phyloP scores from a whole-genome alignment of 1,284 basidiomycete species.

The Omphalotus olearius region DNA sequence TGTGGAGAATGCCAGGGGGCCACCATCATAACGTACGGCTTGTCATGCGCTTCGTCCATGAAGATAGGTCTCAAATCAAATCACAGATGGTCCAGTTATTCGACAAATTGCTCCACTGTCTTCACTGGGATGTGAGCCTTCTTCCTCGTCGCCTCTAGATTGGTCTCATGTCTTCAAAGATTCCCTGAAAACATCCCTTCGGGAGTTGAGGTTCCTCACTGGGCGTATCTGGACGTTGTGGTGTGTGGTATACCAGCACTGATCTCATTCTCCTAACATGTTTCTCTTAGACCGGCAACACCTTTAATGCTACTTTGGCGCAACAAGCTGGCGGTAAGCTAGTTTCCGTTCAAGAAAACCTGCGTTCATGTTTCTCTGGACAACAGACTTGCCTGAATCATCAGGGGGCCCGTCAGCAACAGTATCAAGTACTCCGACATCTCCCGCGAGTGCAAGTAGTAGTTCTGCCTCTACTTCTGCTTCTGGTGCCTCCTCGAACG shows the following conservation, averaged over 20 bases:
- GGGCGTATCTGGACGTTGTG: constrained; percentile 27
- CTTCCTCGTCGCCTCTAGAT: neutral
- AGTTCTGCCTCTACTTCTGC: neutral
- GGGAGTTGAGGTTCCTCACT: constrained; percentile 23
- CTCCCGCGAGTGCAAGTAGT: constrained; percentile 3
- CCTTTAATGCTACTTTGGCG: constrained; percentile 18
- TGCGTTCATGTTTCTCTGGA: neutral
- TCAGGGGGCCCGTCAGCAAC: constrained; percentile 6
- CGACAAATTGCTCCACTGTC: constrained; percentile 4
- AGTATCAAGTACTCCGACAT: constrained; percentile 1
- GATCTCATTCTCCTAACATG: constrained; percentile 17
- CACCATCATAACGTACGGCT: neutral
- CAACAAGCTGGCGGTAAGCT: constrained; percentile 15
- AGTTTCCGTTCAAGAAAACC: neutral
- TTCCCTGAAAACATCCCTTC: constrained; percentile 23
- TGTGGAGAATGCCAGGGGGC: constrained; percentile 8
- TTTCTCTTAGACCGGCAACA: constrained; percentile 10
- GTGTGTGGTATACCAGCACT: constrained; percentile 21
- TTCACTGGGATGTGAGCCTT: constrained; percentile 5
- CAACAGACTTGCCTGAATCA: constrained; percentile 11
- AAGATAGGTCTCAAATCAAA: neutral
- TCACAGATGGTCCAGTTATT: constrained; percentile 8
- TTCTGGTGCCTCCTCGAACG: constrained; percentile 5
- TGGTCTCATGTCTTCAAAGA: constrained; percentile 11
- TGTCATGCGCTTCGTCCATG: too few species aligned